These are phyloP conservation scores for Ustilago cynodontis DNA, from an alignment of 1,284 basidiomycete species.

Conservation along the genomic window DNA sequence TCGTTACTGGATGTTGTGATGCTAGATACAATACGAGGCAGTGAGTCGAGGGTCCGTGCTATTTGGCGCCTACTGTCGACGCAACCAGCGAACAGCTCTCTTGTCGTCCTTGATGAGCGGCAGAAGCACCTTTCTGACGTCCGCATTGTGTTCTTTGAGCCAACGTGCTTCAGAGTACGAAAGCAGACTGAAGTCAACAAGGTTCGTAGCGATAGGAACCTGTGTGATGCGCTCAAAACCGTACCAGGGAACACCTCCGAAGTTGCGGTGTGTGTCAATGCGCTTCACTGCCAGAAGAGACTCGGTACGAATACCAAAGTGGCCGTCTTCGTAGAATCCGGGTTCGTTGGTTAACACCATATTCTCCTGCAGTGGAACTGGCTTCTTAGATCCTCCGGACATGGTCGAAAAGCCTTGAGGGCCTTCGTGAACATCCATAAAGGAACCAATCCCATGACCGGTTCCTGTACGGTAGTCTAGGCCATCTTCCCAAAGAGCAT, in stretches of 20 bases:
- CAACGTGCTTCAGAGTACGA: constrained; percentile 62
- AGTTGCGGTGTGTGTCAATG: constrained; percentile 55
- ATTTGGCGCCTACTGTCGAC: constrained; percentile 40
- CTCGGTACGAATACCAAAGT: constrained; percentile 66
- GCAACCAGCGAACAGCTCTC: constrained; percentile 58
- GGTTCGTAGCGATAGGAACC: constrained; percentile 63
- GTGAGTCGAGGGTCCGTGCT: background rate
- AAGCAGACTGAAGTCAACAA: constrained; percentile 67
- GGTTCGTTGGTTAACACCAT: constrained; percentile 66
- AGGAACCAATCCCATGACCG: constrained; percentile 65
- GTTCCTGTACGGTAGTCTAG: constrained; percentile 63
- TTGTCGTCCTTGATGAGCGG: constrained; percentile 64
- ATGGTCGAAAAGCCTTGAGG: constrained; percentile 61
- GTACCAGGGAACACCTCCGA: constrained; percentile 64
- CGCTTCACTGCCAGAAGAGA: constrained; percentile 56
- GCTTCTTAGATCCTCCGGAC: constrained; percentile 51
- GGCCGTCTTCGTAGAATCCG: constrained; percentile 65
- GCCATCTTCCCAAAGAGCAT: constrained; percentile 63
- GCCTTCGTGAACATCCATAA: constrained; percentile 64
- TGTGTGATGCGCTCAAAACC: constrained; percentile 70
- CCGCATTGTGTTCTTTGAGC: constrained; percentile 69
- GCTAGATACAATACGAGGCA: background rate
- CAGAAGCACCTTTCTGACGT: constrained; percentile 52
- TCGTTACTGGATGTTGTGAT: too few species aligned
- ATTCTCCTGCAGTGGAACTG: constrained; percentile 49